Evolutionary conservation across 148 eudicot genomes (phyloP).

Genomic region (Cornus controversa): DNA sequence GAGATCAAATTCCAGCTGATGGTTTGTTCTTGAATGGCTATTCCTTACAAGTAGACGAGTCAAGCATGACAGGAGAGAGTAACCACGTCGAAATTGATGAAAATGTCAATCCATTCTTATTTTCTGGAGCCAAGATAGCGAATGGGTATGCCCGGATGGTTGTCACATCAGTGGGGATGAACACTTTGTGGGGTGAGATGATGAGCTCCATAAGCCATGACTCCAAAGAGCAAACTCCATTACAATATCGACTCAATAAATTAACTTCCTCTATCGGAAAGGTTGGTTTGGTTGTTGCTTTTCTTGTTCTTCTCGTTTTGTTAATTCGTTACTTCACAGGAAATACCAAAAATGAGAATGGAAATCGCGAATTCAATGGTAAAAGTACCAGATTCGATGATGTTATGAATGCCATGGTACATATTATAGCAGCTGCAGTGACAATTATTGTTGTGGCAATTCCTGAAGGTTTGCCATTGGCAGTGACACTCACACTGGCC

Average conservation of each 20-base stretch:
- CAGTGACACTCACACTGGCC: too few relatives aligned
- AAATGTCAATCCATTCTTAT: neutral
- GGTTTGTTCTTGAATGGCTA: neutral
- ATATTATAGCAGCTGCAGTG: neutral
- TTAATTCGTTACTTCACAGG: neutral
- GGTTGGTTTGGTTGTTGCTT: neutral
- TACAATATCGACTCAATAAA: neutral
- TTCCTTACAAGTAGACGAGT: neutral
- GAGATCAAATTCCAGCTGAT: slow-evolving; percentile 6
- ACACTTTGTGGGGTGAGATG: slow-evolving; percentile 3
- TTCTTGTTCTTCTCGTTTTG: neutral
- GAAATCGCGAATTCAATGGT: neutral
- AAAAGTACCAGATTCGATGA: neutral
- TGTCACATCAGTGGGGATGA: slow-evolving; percentile 1
- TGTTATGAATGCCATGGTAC: slow-evolving; percentile 2
- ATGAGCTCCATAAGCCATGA: neutral
- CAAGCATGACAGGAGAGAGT: slow-evolving; percentile 6
- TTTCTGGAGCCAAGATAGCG: slow-evolving; percentile 5
- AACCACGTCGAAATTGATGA: neutral
- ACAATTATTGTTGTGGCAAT: slow-evolving; percentile 1
- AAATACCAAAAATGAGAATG: neutral
- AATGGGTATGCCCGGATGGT: neutral
- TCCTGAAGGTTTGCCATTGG: too few relatives aligned
- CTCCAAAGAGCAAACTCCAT: neutral
- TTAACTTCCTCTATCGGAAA: neutral